These are phyloP conservation scores for Coelastrella sp. DNA, from an alignment of 139 green algal genomes.

Conservation along the genomic window DNA sequence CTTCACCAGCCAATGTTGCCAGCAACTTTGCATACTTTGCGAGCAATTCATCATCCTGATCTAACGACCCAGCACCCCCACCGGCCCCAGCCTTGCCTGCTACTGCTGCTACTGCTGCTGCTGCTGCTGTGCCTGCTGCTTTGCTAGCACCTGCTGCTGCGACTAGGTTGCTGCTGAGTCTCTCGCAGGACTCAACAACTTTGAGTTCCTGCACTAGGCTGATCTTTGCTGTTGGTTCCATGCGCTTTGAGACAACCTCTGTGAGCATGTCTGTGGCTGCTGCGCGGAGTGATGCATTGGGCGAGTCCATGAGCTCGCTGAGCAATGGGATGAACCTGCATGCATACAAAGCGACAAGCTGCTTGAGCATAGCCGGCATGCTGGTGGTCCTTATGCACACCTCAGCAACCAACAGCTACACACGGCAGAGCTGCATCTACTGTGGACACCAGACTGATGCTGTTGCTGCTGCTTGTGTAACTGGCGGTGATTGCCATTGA, in stretches of 20 bases:
- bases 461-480: not conserved
- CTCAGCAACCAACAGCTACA: not conserved
- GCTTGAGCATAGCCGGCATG: not conserved
- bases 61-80: not conserved
- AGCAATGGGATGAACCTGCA: constrained; percentile 85
- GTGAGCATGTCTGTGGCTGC: constrained; percentile 82
- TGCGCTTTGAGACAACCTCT: constrained; percentile 90
- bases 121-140: not conserved
- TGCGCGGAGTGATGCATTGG: constrained; percentile 50
- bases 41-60: constrained; percentile 74
- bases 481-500: too few relatives aligned
- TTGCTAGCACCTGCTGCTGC: constrained; percentile 39
- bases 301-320: constrained; percentile 64
- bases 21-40: constrained; percentile 82
- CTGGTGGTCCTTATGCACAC: too few relatives aligned
- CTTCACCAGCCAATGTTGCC: constrained; percentile 80
- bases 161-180: constrained; percentile 55
- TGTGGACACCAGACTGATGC: not conserved
- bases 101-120: not conserved
- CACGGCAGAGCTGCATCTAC: not conserved
- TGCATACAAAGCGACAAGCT: not conserved
- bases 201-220: constrained; percentile 78
- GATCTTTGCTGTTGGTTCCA: constrained; percentile 89
- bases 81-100: not conserved
- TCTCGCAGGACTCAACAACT: constrained; percentile 67